Evolutionary conservation across 345 rosid genomes (phyloP), one percentile per base, ranked within the genome.

Genomic region (Abelmoschus esculentus): DNA sequence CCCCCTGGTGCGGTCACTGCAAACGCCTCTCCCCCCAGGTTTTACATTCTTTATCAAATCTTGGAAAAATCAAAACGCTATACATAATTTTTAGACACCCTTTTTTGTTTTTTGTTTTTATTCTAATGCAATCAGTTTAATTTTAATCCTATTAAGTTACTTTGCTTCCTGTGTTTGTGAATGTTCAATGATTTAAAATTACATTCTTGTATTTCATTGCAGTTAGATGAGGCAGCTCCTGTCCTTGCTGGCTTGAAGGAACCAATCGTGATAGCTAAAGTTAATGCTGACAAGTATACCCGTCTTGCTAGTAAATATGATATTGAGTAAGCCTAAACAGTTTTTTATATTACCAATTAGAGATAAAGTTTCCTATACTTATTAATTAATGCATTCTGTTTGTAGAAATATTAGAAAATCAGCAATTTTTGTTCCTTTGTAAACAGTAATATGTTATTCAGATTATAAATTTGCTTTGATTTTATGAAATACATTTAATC

Each of bases 1-100:
- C 97, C 67, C 98, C 98, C 1, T 91, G 98, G 98, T 93, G 98
- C 77, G 95, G 95, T 77, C 97, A 93, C 86, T 93, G 97, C 92
- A 85, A 93, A 81, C 96, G 88, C 26, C 98, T 93, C 47, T 76
- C 88, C 36, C 98, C 96, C 29, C 87, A 93, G 98, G 98, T 61
- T 31, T 14, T 22, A 36, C n/a, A 7, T 36, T 61, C 28, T 31
- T 61, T 36, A 9, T 36, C 66, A 14, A 36, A 14, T 61, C 17
- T 34, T 2, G 36, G 28, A 2, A 34, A 3, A 60, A 60, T 44
- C 65, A 44, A 8, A 4, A 6, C 11, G 36, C 11, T 17, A 2
- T 19, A 5, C 18, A n/a, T 61, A 32, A 12, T 36, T 17, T 61
- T 38, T 26, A 62, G 6, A 36, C 28, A 10, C 19, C 10, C 11